Base-by-base conservation (phyloP, 2,329 filamentous ascomycete genomes). In the Fusarium liriodendri region DNA sequence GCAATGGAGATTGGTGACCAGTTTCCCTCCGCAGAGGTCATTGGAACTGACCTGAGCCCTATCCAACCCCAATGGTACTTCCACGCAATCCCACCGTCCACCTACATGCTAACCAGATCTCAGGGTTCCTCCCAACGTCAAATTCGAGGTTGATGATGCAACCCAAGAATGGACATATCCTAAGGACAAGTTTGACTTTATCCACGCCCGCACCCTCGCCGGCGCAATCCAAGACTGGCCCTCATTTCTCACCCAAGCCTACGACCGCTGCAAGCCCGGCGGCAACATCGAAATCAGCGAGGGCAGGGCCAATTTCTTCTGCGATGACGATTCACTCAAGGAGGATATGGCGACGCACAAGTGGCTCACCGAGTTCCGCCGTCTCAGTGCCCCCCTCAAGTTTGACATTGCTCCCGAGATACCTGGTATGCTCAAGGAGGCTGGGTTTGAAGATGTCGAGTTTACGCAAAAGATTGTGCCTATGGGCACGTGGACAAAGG, bases 1-100 rank as follows among this genome's bases (percentile, higher is more conserved):
- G 86, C 88, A 6, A 89, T 90, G 62, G 87, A 88, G 64, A 71
- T 78, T 4, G 77, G 72, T 11, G 78, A 80, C 52, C 6, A 59
- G 18, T 72, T 70, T 37, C 78, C 78, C 6, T 69, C 70, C 9
- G 74, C 78, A 14, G 61, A 76, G 33, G 67, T 80, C 2, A 75
- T 74, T 9, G 78, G 77, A 2, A 77, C 70, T 6, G 78, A 79
- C n/a, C 58, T 80, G 32, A 78, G 73, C 33, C 77, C 76, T 8
- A 79, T 79, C 5, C 76, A 79, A 40, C 62, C 73, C 1, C 45
- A 67, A 35, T 79, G 76, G 72, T 78, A 40, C 8, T 20, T 10
- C 22, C 13, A 25, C 16, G 2, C 13, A n/a, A 10, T 10, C 20
- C 6, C 13, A 18, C 14, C 13, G 3, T 2, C 18, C 6, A 8